Evolutionary conservation across 176 grass and related monocot species (phyloP), one percentile per base, ranked within the genome.

Genomic region (Coix lacrymajobi): DNA sequence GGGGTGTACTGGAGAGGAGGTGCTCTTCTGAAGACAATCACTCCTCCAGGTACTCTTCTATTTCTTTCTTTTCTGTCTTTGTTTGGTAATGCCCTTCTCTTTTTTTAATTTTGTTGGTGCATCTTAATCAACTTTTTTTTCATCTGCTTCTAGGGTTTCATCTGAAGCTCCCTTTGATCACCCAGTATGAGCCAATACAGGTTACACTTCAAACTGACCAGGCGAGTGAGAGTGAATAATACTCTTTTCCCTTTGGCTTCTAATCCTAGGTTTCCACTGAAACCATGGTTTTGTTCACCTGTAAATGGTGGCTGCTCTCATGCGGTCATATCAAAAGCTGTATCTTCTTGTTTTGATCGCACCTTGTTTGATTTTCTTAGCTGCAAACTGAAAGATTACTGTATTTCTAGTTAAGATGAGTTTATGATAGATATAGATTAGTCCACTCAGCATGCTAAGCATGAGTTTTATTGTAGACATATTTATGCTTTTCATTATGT

Each of bases 1-100:
- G 97, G 97, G 10, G 97, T 96, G 71, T 99, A 99, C 62, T 99
- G 93, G 93, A 96, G 91, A 88, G 97, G 97, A 57, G 97, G 97
- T 49, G 97, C 97, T 86, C 93, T 99, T 92, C 66, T 99, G 74
- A 87, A 96, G 88, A 85, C 89, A 62, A 92, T 92, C 77, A 96
- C 97, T 87, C 56, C 92, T 87, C 97, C 97, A 89, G 97, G 97
- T 99, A 79, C 20, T 62, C 25, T 62, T 62, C 12, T 62, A 29
- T 28, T 62, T 62, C 26, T 28, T 61, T 25, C n/a, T 57, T 8
- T 4, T 56, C 46, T 19, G 5, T 51, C 10, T 68, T 57, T 79
- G 11, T 70, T 52, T 30, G 45, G 39, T 38, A 66, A 30, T 61
- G 6, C 24, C 22, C 19, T 66, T 51, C 48, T 22, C 17, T 52